Evolutionary conservation across 106 monocot genomes (phyloP).

Genomic region (Vanilla planifolia): DNA sequence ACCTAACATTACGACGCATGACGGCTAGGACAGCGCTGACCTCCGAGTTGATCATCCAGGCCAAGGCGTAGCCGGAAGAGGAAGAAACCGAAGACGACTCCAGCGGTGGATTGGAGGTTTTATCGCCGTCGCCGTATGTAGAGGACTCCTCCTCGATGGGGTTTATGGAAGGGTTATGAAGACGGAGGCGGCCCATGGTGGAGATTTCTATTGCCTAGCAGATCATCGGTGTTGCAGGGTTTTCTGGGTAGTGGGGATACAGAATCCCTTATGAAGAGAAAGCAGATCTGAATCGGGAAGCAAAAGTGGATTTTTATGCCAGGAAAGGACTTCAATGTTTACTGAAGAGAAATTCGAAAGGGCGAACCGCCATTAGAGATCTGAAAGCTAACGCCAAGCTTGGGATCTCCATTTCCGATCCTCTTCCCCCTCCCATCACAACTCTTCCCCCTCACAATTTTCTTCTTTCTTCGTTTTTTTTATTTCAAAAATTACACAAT

Average conservation of each 20-base stretch:
- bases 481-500: too few relatives aligned
- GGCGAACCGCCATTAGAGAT: neutral
- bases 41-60: conserved; percentile 69
- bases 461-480: too few relatives aligned
- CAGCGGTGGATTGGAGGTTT: neutral
- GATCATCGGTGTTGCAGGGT: neutral
- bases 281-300: neutral
- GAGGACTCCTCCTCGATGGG: conserved; percentile 11
- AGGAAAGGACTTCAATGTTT: neutral
- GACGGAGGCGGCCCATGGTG: conserved; percentile 14
- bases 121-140: neutral
- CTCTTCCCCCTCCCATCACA: neutral
- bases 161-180: conserved; percentile 13
- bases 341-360: neutral
- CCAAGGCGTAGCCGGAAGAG: conserved; percentile 24
- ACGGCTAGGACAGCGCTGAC: conserved; percentile 70
- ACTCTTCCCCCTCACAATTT: too few relatives aligned
- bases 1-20: conserved; percentile 89
- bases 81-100: conserved; percentile 8
- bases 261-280: neutral
- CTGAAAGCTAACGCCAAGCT: neutral
- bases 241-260: neutral
- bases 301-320: neutral
- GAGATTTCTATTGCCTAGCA: neutral
- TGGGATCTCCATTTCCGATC: neutral